Base-by-base conservation (phyloP, 371 early-diverging fungal species). In the Mortierella sp. region DNA sequence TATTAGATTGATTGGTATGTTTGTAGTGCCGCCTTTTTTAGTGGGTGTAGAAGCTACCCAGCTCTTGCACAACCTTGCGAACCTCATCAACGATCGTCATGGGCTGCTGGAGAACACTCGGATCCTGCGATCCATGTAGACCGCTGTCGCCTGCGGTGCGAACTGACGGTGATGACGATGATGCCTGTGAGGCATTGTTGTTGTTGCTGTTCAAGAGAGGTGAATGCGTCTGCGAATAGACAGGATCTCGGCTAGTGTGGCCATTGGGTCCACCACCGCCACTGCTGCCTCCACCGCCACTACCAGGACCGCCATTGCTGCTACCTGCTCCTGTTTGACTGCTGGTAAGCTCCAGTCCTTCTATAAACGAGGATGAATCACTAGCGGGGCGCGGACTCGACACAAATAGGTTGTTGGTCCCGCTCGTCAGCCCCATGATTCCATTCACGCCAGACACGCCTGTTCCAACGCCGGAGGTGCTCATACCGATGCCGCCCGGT, bases 21-120 rank as follows among this genome's bases (percentile, higher is more conserved):
- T 73, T 76, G 24, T 40, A 6, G 11, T 57, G 10, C 16, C 50
- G 50, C 50, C 55, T 6, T 40, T n/a, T 24, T 74, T 79, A 85
- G 50, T 76, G 82, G 0, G 73, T 79, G 72, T 85, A 85, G 31
- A 85, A 85, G 40, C 69, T 71, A 40, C 79, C 79, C 24, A 85
- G 75, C 37, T 85, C 86, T 31, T 85, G 81, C 9, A 85, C 86
- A 26, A 85, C 81, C 70, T 75, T 78, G 26, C 81, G 73, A 9
- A 85, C 82, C 54, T 85, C 86, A 31, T 85, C 86, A n/a, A 85
- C 86, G n/a, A 85, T 79, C 44, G 81, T 85, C 79, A 74, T 48
- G 24, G 86, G 81, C 31, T 69, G 71, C 13, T 78, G 81, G 8
- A 37, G 43, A 0, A 59, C 26, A 14, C 28, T 24, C 4, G 48